phyloP scores from a whole-genome alignment of 2,329 filamentous ascomycete species.

The Aspergillus melleus region DNA sequence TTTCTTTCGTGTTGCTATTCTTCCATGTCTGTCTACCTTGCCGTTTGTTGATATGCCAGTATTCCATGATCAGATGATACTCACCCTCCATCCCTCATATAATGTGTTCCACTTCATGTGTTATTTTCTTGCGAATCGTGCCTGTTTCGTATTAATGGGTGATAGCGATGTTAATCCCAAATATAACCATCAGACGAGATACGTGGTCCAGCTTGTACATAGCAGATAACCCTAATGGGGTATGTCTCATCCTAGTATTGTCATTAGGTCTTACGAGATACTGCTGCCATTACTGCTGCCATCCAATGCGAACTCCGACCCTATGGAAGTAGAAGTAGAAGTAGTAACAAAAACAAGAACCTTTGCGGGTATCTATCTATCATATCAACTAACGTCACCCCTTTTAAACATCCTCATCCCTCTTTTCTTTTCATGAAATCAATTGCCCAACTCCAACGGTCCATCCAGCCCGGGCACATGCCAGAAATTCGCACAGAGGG shows the following conservation, averaged over 20 bases:
- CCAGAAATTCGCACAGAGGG: slow-evolving; percentile 86
- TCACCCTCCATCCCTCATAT: not conserved
- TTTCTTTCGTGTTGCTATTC: slow-evolving; percentile 10
- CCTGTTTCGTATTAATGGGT: not conserved
- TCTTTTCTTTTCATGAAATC: slow-evolving; percentile 27
- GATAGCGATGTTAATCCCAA: not conserved
- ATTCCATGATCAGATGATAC: slow-evolving; percentile 14
- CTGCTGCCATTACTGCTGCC: not conserved
- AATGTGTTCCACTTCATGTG: not conserved
- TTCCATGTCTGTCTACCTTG: not conserved
- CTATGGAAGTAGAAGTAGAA: not conserved
- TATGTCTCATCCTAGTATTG: not conserved
- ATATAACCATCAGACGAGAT: not conserved
- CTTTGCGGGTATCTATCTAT: slow-evolving; percentile 28
- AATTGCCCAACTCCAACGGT: slow-evolving; percentile 62
- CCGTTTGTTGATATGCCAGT: not conserved
- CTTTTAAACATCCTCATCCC: not conserved
- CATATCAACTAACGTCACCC: slow-evolving; percentile 7
- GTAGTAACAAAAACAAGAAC: slow-evolving; percentile 16
- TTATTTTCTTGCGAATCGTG: not conserved
- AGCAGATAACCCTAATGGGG: not conserved
- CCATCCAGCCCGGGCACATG: slow-evolving; percentile 65
- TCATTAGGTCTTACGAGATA: not conserved
- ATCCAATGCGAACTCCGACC: not conserved
- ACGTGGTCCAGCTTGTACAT: not conserved